Conservation (phyloP, 805 yeast genomes). For the Zygosaccharomyces rouxii region DNA sequence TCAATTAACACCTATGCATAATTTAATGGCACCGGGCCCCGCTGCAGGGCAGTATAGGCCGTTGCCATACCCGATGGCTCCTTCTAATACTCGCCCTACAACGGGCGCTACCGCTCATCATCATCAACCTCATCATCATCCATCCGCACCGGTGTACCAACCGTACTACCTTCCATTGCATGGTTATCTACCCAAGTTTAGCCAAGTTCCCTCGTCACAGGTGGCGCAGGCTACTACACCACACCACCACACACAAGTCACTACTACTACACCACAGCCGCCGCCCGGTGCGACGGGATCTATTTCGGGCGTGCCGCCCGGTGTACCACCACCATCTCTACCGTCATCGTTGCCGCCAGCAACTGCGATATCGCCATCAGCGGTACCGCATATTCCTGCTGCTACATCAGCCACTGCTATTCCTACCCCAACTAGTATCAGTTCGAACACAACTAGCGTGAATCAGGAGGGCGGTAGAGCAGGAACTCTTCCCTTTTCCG, state of each 20-base stretch:
- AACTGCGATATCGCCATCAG: slow-evolving; percentile 6
- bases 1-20: not conserved
- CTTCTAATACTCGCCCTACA: not conserved
- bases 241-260: not conserved
- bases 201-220: not conserved
- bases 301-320: slow-evolving; percentile 7
- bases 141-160: not conserved
- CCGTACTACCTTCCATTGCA: slow-evolving; percentile 3
- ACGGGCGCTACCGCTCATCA: not conserved
- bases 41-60: slow-evolving; percentile 1
- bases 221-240: not conserved
- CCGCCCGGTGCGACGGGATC: slow-evolving; percentile 11
- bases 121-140: not conserved
- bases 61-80: not conserved
- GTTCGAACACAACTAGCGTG: not conserved
- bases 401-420: too few species aligned
- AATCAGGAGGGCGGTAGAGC: not conserved
- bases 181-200: slow-evolving; percentile 1
- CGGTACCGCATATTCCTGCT: not conserved
- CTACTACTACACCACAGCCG: slow-evolving; percentile 11
- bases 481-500: not conserved
- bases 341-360: slow-evolving; percentile 12
- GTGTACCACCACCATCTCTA: slow-evolving; percentile 13
- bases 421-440: too few species aligned
- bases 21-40: not conserved